These are phyloP conservation scores for Tolypocladium album DNA, from an alignment of 2,329 filamentous ascomycete genomes.

Conservation along the genomic window DNA sequence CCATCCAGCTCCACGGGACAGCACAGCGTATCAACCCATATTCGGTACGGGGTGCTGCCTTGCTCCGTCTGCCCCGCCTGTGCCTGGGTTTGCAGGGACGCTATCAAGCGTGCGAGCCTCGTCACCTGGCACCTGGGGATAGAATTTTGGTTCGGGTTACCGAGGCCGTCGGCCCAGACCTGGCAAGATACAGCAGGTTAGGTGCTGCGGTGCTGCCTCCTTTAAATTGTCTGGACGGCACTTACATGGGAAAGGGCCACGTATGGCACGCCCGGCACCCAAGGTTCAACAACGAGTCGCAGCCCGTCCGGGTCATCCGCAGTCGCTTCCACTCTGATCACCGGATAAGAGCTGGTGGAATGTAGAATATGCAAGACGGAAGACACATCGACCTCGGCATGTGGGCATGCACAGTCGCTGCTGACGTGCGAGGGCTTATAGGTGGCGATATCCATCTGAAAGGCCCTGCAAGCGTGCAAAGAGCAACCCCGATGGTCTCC, in stretches of 20 bases:
- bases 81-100: slow-evolving; percentile 4
- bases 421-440: slow-evolving; percentile 15
- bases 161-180: slow-evolving; percentile 26
- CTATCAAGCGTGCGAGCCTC: slow-evolving; percentile 12
- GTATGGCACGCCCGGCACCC: slow-evolving; percentile 12
- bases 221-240: background rate
- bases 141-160: slow-evolving; percentile 17
- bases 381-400: slow-evolving; percentile 9
- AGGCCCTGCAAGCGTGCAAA: slow-evolving; percentile 12
- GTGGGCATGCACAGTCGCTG: slow-evolving; percentile 10
- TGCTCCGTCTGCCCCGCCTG: background rate
- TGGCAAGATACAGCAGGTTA: background rate
- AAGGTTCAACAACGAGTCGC: slow-evolving; percentile 11
- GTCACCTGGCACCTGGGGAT: slow-evolving; percentile 20
- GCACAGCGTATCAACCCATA: slow-evolving; percentile 25
- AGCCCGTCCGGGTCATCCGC: slow-evolving; percentile 3
- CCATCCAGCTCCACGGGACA: slow-evolving; percentile 15
- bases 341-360: slow-evolving; percentile 7
- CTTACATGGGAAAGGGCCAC: slow-evolving; percentile 22
- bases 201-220: background rate
- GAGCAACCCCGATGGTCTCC: slow-evolving; percentile 16
- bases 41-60: slow-evolving; percentile 6
- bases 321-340: slow-evolving; percentile 7
- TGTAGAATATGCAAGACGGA: slow-evolving; percentile 7
- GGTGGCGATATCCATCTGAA: slow-evolving; percentile 16